A percentile compares a stretch with the other conserved stretches of the same genome.
phyloP scores from a whole-genome alignment of 2,329 filamentous ascomycete species.

The Aspergillus ustus region DNA sequence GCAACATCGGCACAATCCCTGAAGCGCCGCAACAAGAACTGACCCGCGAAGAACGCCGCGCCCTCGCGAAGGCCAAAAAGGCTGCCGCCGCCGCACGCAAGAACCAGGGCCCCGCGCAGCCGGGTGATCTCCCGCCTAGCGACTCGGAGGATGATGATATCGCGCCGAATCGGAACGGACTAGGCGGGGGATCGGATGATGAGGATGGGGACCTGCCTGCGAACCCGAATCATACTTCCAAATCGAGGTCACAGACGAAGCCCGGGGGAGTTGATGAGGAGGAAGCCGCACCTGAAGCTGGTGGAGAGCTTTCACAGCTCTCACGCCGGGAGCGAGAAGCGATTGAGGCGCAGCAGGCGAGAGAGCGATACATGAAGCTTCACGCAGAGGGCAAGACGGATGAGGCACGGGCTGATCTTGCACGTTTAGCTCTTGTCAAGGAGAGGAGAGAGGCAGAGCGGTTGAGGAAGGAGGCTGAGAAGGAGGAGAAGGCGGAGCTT shows the following conservation, averaged over 20 bases:
- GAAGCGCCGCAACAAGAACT: slow-evolving; percentile 46
- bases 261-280: slow-evolving; percentile 43
- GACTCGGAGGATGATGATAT: slow-evolving; percentile 54
- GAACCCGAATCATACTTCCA: slow-evolving; percentile 83
- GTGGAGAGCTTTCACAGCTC: slow-evolving; percentile 56
- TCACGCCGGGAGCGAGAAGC: slow-evolving; percentile 75
- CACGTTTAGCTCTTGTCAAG: slow-evolving; percentile 77
- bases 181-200: slow-evolving; percentile 42
- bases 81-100: slow-evolving; percentile 81
- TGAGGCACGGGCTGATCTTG: slow-evolving; percentile 87
- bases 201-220: slow-evolving; percentile 61
- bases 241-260: slow-evolving; percentile 69
- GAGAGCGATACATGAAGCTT: slow-evolving; percentile 87
- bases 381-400: slow-evolving; percentile 97
- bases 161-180: slow-evolving; percentile 13
- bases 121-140: slow-evolving; percentile 82
- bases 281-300: slow-evolving; percentile 58
- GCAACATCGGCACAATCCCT: slow-evolving; percentile 41
- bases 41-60: slow-evolving; percentile 86
- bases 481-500: slow-evolving; percentile 54
- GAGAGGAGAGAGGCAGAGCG: slow-evolving; percentile 86
- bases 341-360: slow-evolving; percentile 82
- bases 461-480: slow-evolving; percentile 78
- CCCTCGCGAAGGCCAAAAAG: slow-evolving; percentile 87
- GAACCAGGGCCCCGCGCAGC: slow-evolving; percentile 72